Base-by-base conservation (phyloP, 164 flowering plant genomes). In the Kingdonia uniflora region DNA sequence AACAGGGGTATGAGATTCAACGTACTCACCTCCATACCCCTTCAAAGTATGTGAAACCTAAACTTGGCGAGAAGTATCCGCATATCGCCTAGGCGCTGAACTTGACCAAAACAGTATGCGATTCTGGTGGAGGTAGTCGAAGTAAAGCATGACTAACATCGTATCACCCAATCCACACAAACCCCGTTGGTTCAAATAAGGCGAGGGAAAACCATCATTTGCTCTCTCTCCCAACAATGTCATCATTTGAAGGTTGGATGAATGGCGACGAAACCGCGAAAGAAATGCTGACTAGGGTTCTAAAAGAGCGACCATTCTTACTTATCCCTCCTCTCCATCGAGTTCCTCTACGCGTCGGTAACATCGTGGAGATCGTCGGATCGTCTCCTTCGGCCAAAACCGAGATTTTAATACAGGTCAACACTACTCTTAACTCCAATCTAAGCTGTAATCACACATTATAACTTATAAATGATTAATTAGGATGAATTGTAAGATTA, bases 321-420 rank as follows among this genome's bases (percentile, higher is more conserved):
- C 60, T 74, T 42, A 69, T 79, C 13, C 82, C 76, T 37, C 95
- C 87, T 21, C 82, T 90, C 41, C 86, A 84, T 52, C 69, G 85
- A 4, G 67, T 84, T 61, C 97, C 97, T 51, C 72, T 90, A 4
- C 88, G 91, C 50, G 69, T 68, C 43, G 94, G 94, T 59, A 86
- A 82, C 41, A 79, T 86, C 48, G 78, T 90, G 16, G 97, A 90
- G 67, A 72, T 90, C 57, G 72, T 68, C 25, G 97, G 97, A 3
- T 79, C 94, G 0, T 80, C 95, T 55, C 77, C 87, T 55, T 84
- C 97, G 20, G 88, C 94, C 68, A 90, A 90, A 71, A 74, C 97
- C 53, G 73, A 77, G 13, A 73, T 84, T 56, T 49, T 90, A 33
- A 69, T 81, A 6, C 91, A 88, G 79, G 96, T 84, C 7, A 10